phyloP scores from a whole-genome alignment of 208 protist genomes.

The Phytomonas sp. region DNA sequence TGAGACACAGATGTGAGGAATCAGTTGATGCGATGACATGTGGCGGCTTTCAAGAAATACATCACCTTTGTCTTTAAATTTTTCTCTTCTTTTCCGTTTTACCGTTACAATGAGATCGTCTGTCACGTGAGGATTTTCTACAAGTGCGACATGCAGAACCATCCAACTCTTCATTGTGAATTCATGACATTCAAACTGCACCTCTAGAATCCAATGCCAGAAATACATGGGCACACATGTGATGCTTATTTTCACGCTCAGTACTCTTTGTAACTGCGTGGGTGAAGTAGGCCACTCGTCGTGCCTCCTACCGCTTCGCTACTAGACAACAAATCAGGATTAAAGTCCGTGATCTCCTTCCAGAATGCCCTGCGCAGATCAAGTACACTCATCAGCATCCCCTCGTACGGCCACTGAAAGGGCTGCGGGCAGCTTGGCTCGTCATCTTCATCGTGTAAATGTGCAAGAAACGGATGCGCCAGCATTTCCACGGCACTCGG shows the following conservation, averaged over 20 bases:
- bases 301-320: not conserved
- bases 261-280: not conserved
- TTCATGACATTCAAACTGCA: not conserved
- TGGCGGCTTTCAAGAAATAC: not conserved
- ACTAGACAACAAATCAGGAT: conserved; percentile 33
- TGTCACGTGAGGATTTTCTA: not conserved
- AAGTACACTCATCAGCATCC: conserved; percentile 43
- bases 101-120: not conserved
- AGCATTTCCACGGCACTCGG: conserved; percentile 73
- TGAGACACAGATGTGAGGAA: not conserved
- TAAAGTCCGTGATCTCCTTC: conserved; percentile 81
- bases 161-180: not conserved
- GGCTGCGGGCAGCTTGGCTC: conserved; percentile 55
- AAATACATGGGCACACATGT: not conserved
- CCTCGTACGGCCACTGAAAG: conserved; percentile 79
- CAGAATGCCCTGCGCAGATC: conserved; percentile 78
- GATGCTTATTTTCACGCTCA: not conserved
- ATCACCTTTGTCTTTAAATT: not conserved
- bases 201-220: not conserved
- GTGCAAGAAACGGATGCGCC: conserved; percentile 69
- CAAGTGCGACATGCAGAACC: not conserved
- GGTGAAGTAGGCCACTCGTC: not conserved
- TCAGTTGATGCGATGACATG: not conserved
- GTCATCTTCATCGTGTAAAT: conserved; percentile 76
- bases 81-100: not conserved